Percentiles rank a stretch among this genome's conserved stretches.
Evolutionary conservation across 169 alveolate species (phyloP).

Genomic region (Eimeria zaria): DNA sequence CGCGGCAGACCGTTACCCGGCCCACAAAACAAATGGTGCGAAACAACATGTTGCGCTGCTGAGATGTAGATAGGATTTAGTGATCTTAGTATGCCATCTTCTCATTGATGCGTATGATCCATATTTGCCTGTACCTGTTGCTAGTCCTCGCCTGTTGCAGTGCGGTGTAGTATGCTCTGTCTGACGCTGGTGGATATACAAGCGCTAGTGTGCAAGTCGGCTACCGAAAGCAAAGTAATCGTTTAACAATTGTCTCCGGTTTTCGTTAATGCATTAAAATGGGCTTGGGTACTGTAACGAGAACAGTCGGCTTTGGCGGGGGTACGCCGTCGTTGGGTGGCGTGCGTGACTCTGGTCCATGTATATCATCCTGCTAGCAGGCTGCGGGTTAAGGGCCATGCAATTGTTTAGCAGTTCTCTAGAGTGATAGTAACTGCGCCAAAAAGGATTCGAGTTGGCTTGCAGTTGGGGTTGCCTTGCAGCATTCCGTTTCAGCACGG

Average conservation of each 20-base stretch:
- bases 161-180: not conserved
- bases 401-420: too few species aligned
- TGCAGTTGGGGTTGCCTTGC: too few species aligned
- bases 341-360: too few species aligned
- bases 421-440: too few species aligned
- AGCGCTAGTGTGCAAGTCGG: not conserved
- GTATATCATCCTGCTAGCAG: too few species aligned
- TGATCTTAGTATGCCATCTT: not conserved
- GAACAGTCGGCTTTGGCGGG: not conserved
- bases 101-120: not conserved
- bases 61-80: not conserved
- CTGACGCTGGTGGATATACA: not conserved
- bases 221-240: not conserved
- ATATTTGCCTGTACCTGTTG: not conserved
- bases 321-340: too few species aligned
- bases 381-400: too few species aligned
- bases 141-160: not conserved
- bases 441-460: too few species aligned
- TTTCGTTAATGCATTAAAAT: not conserved
- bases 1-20: conserved; percentile 35
- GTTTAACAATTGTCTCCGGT: not conserved
- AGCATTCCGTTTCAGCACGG: too few species aligned
- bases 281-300: not conserved
- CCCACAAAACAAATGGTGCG: not conserved
- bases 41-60: not conserved